Base-by-base conservation (phyloP, 495 filamentous ascomycete species). In the Trichoderma gamsii region DNA sequence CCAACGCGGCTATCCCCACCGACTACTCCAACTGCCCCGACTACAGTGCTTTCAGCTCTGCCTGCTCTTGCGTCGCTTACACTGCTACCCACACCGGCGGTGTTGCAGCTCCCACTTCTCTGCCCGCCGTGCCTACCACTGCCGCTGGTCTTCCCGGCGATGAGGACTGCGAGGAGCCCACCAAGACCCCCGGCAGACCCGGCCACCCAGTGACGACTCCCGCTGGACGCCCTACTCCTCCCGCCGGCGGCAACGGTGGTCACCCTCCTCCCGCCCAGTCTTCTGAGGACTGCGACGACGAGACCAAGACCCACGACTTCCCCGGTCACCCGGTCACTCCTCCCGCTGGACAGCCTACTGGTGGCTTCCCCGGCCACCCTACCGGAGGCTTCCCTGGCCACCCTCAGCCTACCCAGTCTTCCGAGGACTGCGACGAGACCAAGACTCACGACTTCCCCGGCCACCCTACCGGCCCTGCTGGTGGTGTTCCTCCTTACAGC, bases 61-160 rank as follows among this genome's bases (percentile, higher is more conserved):
- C 72, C 29, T 77, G 73, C 71, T 74, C 73, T 27, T 77, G 75
- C 68, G 67, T 77, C 69, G 66, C 71, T 64, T 75, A 72, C 69
- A 38, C 64, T 11, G 41, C 74, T 18, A 72, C 71, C 21, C 74
- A 73, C 51, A 41, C 70, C 66, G 23, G 13, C 23, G 56, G 56
- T 21, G 56, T 11, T 15, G 56, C 56, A 15, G 56, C 56, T 61
- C 56, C 56, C 8, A 61, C 25, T 18, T 61, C 56, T 23, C 49
- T 21, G 49, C 72, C 76, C 16, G 73, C 72, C 27, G 75, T 18
- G 12, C 35, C 41, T 41, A 66, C 64, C 18, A 35, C 64, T 46
- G 3, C 64, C 12, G 41, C 29, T 13, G 64, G 41, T 21, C n/a
- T 16, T 29, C 32, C 21, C 21, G 27, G 21, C 61, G 61, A 64